phyloP scores from a whole-genome alignment of 2,329 filamentous ascomycete species.

The Fusarium annulatum region DNA sequence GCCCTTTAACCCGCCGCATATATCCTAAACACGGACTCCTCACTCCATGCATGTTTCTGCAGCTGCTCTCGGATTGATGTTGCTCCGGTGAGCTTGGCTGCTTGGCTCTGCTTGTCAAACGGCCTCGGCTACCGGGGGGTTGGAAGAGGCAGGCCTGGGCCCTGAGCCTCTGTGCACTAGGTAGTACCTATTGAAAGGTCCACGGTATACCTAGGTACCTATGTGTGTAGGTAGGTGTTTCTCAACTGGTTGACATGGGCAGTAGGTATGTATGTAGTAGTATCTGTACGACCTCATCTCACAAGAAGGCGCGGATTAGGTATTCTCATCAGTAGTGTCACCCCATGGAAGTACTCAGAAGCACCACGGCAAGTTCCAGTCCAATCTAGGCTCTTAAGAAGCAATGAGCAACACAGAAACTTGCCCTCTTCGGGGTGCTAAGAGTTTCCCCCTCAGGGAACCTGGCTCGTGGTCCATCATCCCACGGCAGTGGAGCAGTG shows the following conservation, averaged over 20 bases:
- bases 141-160: not conserved
- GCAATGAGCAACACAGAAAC: not conserved
- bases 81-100: constrained; percentile 5
- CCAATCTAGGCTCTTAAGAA: constrained; percentile 10
- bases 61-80: constrained; percentile 16
- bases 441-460: constrained; percentile 2
- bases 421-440: not conserved
- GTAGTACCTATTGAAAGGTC: constrained; percentile 7
- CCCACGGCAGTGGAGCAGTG: constrained; percentile 33
- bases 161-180: constrained; percentile 9
- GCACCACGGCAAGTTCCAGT: constrained; percentile 13
- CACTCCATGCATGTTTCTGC: constrained; percentile 6
- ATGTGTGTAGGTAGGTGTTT: not conserved
- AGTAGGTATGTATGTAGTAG: not conserved
- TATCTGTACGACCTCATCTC: constrained; percentile 6
- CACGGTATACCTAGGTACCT: not conserved
- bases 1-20: constrained; percentile 1
- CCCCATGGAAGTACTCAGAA: constrained; percentile 17
- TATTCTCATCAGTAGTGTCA: constrained; percentile 1
- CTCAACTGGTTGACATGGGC: not conserved
- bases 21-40: constrained; percentile 2
- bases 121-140: constrained; percentile 4
- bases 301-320: not conserved
- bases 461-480: constrained; percentile 27
- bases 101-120: not conserved